Conservation (phyloP, 2,329 filamentous ascomycete species). For the Graphilbum sp. region DNA sequence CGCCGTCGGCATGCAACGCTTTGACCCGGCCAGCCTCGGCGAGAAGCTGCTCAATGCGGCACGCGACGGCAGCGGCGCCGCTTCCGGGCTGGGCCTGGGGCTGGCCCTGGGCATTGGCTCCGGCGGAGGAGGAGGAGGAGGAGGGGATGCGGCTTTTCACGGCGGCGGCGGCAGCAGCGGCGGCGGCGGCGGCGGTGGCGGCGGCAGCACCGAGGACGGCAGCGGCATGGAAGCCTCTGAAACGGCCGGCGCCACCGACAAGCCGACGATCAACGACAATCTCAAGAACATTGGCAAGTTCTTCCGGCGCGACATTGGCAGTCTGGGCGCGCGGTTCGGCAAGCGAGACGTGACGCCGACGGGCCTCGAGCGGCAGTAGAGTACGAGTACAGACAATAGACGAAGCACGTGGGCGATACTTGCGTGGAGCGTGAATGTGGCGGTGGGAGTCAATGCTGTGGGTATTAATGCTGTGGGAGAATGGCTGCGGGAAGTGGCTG, state of each 20-base stretch:
- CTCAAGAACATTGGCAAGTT: slow-evolving; percentile 93
- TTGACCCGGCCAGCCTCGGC: slow-evolving; percentile 35
- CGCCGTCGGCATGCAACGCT: slow-evolving; percentile 2
- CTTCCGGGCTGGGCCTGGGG: slow-evolving; percentile 13
- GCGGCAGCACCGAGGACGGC: slow-evolving; percentile 44
- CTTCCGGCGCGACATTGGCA: slow-evolving; percentile 74
- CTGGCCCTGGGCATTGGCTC: not conserved
- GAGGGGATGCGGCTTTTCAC: not conserved
- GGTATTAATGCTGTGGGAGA: too few relatives aligned
- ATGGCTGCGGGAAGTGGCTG: too few relatives aligned
- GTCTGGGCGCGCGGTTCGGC: slow-evolving; percentile 58
- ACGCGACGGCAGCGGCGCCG: slow-evolving; percentile 43
- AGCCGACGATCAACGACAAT: slow-evolving; percentile 77
- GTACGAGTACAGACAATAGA: too few relatives aligned
- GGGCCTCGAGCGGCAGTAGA: not conserved
- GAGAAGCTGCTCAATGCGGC: slow-evolving; percentile 81
- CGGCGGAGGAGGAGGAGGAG: too few relatives aligned
- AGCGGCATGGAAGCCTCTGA: slow-evolving; percentile 15
- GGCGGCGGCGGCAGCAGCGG: not conserved
- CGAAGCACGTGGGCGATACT: too few relatives aligned
- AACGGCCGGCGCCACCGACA: slow-evolving; percentile 22
- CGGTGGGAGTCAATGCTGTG: too few relatives aligned
- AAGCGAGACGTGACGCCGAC: slow-evolving; percentile 32
- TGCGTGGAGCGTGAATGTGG: too few relatives aligned
- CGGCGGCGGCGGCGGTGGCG: slow-evolving; percentile 56